A percentile compares a stretch with the other conserved stretches of the same genome.
phyloP scores from a whole-genome alignment of 129 eudicot genomes.

The Helianthus tuberosus region DNA sequence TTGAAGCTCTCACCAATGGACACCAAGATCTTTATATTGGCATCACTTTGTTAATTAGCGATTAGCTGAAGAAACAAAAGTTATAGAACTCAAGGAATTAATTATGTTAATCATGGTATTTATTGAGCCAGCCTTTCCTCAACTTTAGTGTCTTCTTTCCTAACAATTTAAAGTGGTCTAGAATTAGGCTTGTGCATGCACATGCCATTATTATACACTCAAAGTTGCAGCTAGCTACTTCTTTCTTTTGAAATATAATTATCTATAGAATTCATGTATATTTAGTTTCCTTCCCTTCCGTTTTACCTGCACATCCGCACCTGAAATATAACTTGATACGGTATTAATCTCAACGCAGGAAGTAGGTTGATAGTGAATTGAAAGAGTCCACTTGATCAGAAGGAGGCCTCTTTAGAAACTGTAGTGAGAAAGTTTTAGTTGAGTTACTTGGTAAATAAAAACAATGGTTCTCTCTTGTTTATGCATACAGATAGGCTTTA shows the following conservation, averaged over 20 bases:
- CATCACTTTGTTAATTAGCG: neutral
- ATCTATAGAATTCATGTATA: neutral
- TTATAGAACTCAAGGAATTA: neutral
- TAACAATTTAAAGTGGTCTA: constrained; percentile 28
- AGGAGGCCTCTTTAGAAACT: neutral
- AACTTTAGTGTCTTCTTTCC: constrained; percentile 27
- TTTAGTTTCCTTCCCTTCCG: no score
- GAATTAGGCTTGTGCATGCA: constrained; percentile 21
- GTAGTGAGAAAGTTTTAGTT: neutral
- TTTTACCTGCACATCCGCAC: neutral
- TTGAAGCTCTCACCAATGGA: neutral
- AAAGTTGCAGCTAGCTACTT: constrained; percentile 18
- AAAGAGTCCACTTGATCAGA: neutral
- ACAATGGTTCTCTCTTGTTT: neutral
- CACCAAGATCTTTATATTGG: no score
- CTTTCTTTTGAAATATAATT: constrained; percentile 9
- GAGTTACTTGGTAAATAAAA: no score
- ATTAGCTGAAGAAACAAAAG: constrained; percentile 6
- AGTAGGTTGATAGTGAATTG: neutral
- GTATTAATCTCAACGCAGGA: neutral
- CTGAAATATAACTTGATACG: neutral
- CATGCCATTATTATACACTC: constrained; percentile 16
- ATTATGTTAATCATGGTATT: constrained; percentile 23
- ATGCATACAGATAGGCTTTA: neutral
- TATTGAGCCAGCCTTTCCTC: constrained; percentile 13